Base-by-base conservation (phyloP, 1,284 basidiomycete genomes). In the Vanrija sp. region DNA sequence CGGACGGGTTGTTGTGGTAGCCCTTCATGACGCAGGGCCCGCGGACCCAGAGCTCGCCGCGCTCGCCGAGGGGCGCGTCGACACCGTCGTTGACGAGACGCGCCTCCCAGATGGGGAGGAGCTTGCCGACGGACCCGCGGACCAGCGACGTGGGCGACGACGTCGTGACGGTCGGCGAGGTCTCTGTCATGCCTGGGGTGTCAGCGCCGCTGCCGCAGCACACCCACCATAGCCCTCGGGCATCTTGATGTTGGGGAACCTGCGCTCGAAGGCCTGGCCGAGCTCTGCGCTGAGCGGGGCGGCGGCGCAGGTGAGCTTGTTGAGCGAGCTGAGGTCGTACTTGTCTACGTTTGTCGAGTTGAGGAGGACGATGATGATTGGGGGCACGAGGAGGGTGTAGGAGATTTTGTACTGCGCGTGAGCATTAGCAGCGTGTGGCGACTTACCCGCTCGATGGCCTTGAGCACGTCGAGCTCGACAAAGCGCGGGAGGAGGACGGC, bases 21-120 rank as follows among this genome's bases (percentile, higher is more conserved):
- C 79, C 79, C 83, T 88, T 89, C 88, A 91, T 91, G 49, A 92
- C 79, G 3, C 78, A 83, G 0, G 87, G 85, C 0, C 89, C 89
- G 47, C 84, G 79, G 4, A 91, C 59, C 86, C 88, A 90, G 14
- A 95, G 67, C 71, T 95, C 91, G 3, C 92, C 91, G 0, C 82
- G 75, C 56, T 84, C 75, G 16, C 80, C 82, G 4, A 75, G 77
- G n/a, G 80, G 81, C 8, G 83, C 51, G 14, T 70, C 64, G 47
- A 73, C 71, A 16, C 66, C 64, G 6, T 71, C 65, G 53, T 70
- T 64, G 8, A 95, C 84, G 8, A 97, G 72, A 7, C 88, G 81
- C 0, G 85, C 84, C 68, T 92, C 83, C 27, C 91, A 80, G 57
- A 88, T 89, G 0, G 93, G 85, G 8, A 94, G 68, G 2, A 94